phyloP scores from a whole-genome alignment of 2,329 filamentous ascomycete species.

The Aspergillus awamori region DNA sequence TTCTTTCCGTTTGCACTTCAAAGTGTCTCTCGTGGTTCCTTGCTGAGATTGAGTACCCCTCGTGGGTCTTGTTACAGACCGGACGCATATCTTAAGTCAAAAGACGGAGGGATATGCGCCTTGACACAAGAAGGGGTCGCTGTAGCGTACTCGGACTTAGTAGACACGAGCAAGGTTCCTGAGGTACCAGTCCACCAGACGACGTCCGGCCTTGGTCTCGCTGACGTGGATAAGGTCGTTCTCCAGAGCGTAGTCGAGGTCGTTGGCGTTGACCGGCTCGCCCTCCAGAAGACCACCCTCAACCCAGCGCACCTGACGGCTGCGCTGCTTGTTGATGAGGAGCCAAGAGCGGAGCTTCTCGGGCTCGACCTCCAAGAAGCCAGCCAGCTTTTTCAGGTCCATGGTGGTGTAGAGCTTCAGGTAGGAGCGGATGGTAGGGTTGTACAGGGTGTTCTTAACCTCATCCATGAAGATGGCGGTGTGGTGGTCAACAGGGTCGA shows the following conservation, averaged over 20 bases:
- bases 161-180: constrained; percentile 95
- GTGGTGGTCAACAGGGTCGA: constrained; percentile 97
- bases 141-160: constrained; percentile 49
- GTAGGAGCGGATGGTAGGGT: constrained; percentile 96
- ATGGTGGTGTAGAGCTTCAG: constrained; percentile 99
- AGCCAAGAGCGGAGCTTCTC: constrained; percentile 94
- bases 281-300: constrained; percentile 89
- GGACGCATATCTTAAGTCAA: constrained; percentile 13
- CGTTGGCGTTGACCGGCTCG: constrained; percentile 88
- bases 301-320: constrained; percentile 91
- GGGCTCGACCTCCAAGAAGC: constrained; percentile 95
- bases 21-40: neutral
- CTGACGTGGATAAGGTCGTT: constrained; percentile 98
- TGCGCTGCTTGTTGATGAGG: constrained; percentile 97
- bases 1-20: neutral
- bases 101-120: constrained; percentile 8
- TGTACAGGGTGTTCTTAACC: constrained; percentile 99
- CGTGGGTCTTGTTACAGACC: constrained; percentile 9
- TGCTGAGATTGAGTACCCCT: neutral
- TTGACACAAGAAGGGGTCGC: constrained; percentile 12
- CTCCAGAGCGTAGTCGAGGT: constrained; percentile 96
- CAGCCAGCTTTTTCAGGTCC: constrained; percentile 96
- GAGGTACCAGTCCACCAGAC: constrained; percentile 98
- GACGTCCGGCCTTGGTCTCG: constrained; percentile 95
- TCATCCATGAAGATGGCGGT: constrained; percentile 98